These are phyloP conservation scores for Ogataea siamensis DNA, from an alignment of 805 yeast genomes.

Conservation along the genomic window DNA sequence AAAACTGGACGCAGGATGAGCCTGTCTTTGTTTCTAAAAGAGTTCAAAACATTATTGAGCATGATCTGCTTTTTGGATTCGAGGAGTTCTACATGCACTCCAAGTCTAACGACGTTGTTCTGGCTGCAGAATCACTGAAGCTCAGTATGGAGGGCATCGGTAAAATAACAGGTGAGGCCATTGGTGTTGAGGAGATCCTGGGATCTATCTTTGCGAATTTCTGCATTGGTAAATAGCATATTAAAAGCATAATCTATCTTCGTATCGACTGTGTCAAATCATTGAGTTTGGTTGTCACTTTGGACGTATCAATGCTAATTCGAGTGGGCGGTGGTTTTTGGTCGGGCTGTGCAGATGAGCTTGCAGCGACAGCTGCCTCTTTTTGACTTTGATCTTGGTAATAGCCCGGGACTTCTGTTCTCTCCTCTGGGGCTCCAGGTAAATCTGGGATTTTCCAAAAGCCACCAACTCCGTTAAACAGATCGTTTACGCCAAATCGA, in stretches of 20 bases:
- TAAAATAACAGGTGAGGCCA: constrained; percentile 83
- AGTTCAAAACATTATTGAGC: constrained; percentile 66
- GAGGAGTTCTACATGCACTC: constrained; percentile 55
- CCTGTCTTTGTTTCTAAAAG: constrained; percentile 76
- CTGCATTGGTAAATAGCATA: constrained; percentile 79
- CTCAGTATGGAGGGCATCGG: constrained; percentile 85
- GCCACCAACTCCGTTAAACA: constrained; percentile 33
- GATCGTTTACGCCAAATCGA: constrained; percentile 29
- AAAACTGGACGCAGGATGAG: constrained; percentile 38
- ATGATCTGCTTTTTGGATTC: constrained; percentile 76
- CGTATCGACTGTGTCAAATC: constrained; percentile 5
- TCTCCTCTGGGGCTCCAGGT: constrained; percentile 29
- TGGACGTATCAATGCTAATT: constrained; percentile 10
- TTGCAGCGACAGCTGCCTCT: not conserved
- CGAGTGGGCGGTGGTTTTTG: constrained; percentile 13
- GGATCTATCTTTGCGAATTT: constrained; percentile 90
- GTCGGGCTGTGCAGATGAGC: not conserved
- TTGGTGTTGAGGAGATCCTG: constrained; percentile 86
- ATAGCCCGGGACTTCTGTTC: constrained; percentile 24
- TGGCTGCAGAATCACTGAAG: constrained; percentile 75
- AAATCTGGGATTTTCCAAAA: constrained; percentile 38
- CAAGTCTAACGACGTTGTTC: constrained; percentile 63
- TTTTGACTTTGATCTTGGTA: constrained; percentile 11
- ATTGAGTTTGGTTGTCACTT: constrained; percentile 6
- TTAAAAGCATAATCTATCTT: not conserved